These are phyloP conservation scores for Suillus occidentalis DNA, from an alignment of 768 basidiomycete genomes.

Conservation along the genomic window DNA sequence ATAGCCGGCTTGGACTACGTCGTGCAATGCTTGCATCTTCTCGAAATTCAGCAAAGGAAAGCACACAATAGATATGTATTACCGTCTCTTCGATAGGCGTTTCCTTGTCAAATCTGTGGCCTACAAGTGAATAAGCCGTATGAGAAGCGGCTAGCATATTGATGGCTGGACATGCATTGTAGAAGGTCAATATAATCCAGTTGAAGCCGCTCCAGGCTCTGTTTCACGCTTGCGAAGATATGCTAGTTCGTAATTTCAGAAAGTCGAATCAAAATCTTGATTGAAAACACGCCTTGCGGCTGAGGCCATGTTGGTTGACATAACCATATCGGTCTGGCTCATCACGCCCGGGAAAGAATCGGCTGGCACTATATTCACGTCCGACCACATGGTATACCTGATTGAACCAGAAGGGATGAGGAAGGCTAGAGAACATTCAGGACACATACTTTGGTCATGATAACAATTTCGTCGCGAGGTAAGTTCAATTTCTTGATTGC, in stretches of 20 bases:
- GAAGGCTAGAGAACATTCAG: background rate
- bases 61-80: background rate
- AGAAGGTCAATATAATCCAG: constrained; percentile 60
- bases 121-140: constrained; percentile 16
- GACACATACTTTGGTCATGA: constrained; percentile 65
- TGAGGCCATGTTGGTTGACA: constrained; percentile 48
- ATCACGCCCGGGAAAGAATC: constrained; percentile 14
- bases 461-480: constrained; percentile 74
- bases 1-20: constrained; percentile 48
- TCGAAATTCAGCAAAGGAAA: background rate
- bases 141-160: background rate
- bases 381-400: constrained; percentile 45
- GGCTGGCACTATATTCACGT: constrained; percentile 16
- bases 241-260: constrained; percentile 31
- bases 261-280: constrained; percentile 4
- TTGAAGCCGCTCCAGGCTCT: constrained; percentile 41
- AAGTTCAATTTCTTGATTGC: constrained; percentile 66
- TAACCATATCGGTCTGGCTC: constrained; percentile 41
- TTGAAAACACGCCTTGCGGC: constrained; percentile 37
- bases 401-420: background rate
- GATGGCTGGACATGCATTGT: constrained; percentile 37
- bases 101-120: constrained; percentile 49
- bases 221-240: constrained; percentile 57
- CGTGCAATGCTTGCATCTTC: constrained; percentile 50
- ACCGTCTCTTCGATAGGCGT: constrained; percentile 50